Evolutionary conservation across 768 basidiomycete species (phyloP), one percentile per base, ranked within the genome.

Genomic region (Lactarius indigo): DNA sequence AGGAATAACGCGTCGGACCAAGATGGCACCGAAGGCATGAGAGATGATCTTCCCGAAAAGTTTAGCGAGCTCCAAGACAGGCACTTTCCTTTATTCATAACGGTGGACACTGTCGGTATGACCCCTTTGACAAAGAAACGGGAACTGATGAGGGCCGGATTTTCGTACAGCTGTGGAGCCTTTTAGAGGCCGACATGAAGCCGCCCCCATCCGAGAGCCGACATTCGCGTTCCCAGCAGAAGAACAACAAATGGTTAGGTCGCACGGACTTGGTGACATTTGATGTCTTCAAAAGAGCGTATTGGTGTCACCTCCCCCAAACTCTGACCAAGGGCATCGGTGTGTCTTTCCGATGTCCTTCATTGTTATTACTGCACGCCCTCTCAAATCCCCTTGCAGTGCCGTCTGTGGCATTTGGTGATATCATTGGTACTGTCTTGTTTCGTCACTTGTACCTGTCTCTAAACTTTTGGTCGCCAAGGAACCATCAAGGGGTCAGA

Each of bases 401-500:
- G 72, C 81, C 88, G 2, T 78, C 83, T 15, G 75, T 87, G 4
- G 86, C 88, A 0, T 91, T 83, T 71, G 84, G 82, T 42, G 87
- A 91, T 71, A 75, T 91, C 30, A 80, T 90, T 65, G 89, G 88
- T 84, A 61, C 20, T 5, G 17, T 2, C 23, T 5, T 15, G 6
- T 30, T 39, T 3, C 12, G 13, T 28, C 3, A 7, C 5, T 33
- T 4, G 2, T 54, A 8, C 17, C 12, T 2, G 28, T 23, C 26
- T 50, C 57, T 52, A 8, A 57, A 41, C 6, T 10, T 56, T 5
- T n/a, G 1, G 60, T 9, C 10, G 57, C 39, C 50, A 47, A 75
- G 88, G 88, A 37, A 83, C 87, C 7, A 86, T 91, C 68, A 82
- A 85, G 71, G 89, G 90, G n/a, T 88, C 89, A 0, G 87, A 90